Percentiles rank a stretch among this genome's conserved stretches.
These are phyloP conservation scores for Ananas comosus DNA, from an alignment of 176 grass and related monocot genomes.

Conservation along the genomic window DNA sequence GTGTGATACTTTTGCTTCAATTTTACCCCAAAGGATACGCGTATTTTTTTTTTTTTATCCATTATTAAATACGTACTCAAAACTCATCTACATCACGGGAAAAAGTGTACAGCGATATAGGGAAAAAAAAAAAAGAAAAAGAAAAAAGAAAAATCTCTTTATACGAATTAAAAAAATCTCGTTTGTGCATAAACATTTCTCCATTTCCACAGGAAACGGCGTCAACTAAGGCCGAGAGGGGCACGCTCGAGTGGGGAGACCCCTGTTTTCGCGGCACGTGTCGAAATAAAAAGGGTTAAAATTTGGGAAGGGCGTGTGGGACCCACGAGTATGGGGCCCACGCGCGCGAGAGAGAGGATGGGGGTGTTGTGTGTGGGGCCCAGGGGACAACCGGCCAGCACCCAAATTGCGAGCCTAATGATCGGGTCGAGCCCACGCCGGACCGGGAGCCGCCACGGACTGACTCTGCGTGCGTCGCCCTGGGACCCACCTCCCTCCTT, in stretches of 20 bases:
- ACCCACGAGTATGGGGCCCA: not conserved
- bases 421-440: constrained; percentile 32
- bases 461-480: constrained; percentile 2
- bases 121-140: not conserved
- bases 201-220: not conserved
- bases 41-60: constrained; percentile 12
- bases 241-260: not conserved
- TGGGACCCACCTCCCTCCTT: not conserved
- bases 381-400: not conserved
- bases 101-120: not conserved
- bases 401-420: constrained; percentile 15
- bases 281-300: not conserved
- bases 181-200: not conserved
- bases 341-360: too few relatives aligned
- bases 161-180: not conserved
- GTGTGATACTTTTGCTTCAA: constrained; percentile 46
- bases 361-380: constrained; percentile 3
- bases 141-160: not conserved
- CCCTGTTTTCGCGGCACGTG: not conserved
- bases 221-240: not conserved
- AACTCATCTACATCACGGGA: not conserved
- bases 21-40: constrained; percentile 26
- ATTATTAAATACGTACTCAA: constrained; percentile 1
- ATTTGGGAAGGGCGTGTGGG: not conserved
- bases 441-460: constrained; percentile 16